Conservation (phyloP, 2,329 filamentous ascomycete genomes). For the Hypoxylon sp. region DNA sequence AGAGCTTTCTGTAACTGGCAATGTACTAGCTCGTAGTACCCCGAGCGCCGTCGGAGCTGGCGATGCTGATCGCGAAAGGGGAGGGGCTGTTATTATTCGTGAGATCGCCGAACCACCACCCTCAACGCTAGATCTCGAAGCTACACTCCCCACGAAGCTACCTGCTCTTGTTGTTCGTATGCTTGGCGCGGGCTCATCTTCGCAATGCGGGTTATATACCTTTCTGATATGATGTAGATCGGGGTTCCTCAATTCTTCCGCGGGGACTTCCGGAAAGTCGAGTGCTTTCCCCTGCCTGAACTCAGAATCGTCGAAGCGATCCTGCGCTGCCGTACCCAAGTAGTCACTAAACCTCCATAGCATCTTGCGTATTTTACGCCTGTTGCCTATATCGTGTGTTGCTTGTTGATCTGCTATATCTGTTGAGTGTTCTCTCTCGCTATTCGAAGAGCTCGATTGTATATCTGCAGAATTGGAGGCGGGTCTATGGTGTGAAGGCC, state of each 20-base stretch:
- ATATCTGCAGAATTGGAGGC: constrained; percentile 5
- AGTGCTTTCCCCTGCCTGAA: constrained; percentile 57
- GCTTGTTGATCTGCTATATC: constrained; percentile 14
- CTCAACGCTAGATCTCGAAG: constrained; percentile 42
- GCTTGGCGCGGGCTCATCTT: constrained; percentile 40
- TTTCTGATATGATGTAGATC: constrained; percentile 50
- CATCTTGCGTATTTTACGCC: constrained; percentile 54
- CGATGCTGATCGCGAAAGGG: constrained; percentile 22
- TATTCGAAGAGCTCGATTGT: constrained; percentile 16
- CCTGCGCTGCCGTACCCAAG: constrained; percentile 57
- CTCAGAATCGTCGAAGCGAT: constrained; percentile 58
- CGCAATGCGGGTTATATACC: constrained; percentile 51
- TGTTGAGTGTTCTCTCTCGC: constrained; percentile 4
- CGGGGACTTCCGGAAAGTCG: constrained; percentile 66
- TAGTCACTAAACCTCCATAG: constrained; percentile 55
- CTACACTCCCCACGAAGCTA: constrained; percentile 50
- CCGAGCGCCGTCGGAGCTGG: constrained; percentile 31
- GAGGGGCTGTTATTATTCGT: constrained; percentile 19
- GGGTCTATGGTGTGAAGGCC: constrained; percentile 3
- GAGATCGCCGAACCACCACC: constrained; percentile 32
- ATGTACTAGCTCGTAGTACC: constrained; percentile 34
- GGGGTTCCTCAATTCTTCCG: constrained; percentile 57
- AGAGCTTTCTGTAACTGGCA: constrained; percentile 22
- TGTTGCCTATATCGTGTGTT: constrained; percentile 42
- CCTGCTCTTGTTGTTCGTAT: constrained; percentile 48